Conservation (phyloP, 129 eudicot genomes). For the Flaveria ramosissima region DNA sequence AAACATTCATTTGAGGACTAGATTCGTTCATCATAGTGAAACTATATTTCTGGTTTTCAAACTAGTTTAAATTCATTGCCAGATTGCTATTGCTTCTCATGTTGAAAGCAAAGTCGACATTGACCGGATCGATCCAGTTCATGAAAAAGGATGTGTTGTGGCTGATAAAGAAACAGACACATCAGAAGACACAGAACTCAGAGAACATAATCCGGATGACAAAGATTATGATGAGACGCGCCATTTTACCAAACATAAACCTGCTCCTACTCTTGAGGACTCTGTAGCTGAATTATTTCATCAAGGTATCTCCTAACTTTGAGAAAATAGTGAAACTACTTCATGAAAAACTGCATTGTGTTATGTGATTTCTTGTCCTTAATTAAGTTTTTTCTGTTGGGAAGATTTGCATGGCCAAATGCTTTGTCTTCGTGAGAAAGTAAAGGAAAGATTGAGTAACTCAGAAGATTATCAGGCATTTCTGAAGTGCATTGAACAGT, state of each 20-base stretch:
- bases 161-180: conserved; percentile 56
- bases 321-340: conserved; percentile 2
- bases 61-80: conserved; percentile 27
- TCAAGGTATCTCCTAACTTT: conserved; percentile 41
- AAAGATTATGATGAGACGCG: conserved; percentile 40
- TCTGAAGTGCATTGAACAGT: conserved; percentile 63
- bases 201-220: conserved; percentile 48
- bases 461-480: conserved; percentile 62
- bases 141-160: conserved; percentile 44
- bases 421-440: conserved; percentile 72
- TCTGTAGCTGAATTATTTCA: conserved; percentile 56
- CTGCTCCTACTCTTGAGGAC: conserved; percentile 55
- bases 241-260: conserved; percentile 42
- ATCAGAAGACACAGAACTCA: conserved; percentile 44
- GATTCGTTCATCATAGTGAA: conserved; percentile 9
- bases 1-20: conserved; percentile 21
- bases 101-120: conserved; percentile 46
- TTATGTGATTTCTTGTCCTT: conserved; percentile 12
- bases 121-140: conserved; percentile 50
- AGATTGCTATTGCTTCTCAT: conserved; percentile 47
- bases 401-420: conserved; percentile 63
- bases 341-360: neutral
- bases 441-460: conserved; percentile 65
- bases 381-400: conserved; percentile 22
- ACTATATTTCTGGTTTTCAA: neutral